Evolutionary conservation across 2,329 filamentous ascomycete species (phyloP), one percentile per base, ranked within the genome.

Genomic region (Clonostachys rhizophaga): DNA sequence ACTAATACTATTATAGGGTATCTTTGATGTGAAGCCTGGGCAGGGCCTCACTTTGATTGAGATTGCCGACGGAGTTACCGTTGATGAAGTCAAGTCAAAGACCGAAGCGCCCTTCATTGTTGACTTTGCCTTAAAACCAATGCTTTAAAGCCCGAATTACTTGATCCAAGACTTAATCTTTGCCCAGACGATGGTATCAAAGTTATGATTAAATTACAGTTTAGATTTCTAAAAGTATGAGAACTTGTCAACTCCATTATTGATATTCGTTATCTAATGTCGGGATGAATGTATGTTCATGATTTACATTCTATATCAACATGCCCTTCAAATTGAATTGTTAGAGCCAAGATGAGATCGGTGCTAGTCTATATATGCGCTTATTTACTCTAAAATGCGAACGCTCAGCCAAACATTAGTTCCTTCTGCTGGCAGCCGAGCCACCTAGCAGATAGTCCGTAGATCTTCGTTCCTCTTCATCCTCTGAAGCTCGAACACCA

Each of bases 21-120:
- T 91, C 6, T 87, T 87, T 63, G 72, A 87, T 57, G 83, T 87
- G 8, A 79, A 87, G 54, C 74, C 85, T 35, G 64, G 64, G 33
- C 77, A 79, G 17, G 84, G 84, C 3, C 60, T 89, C 37, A 86
- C 82, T 0, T 69, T 91, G 44, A 87, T 84, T 0, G 87, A 91
- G 65, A 63, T 89, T 14, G 86, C 86, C 2, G 81, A 83, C 2
- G 84, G 82, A 1, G 80, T 89, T 1, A 75, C 75, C 12, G 74
- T 89, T 2, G 84, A 90, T 34, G 81, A 87, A 51, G 76, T 91
- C 4, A 78, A 70, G 67, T 69, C 71, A 54, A 89, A 88, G 73
- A 90, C 87, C 2, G 84, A 81, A 45, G 86, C 87, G 0, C 70
- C 75, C 37, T 91, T 90, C 60, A 62, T 65, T 5, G 77, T 89